Percentiles rank a stretch among this genome's conserved stretches.
These are phyloP conservation scores for Scheffersomyces titani DNA, from an alignment of 1,139 yeast species.

Conservation along the genomic window DNA sequence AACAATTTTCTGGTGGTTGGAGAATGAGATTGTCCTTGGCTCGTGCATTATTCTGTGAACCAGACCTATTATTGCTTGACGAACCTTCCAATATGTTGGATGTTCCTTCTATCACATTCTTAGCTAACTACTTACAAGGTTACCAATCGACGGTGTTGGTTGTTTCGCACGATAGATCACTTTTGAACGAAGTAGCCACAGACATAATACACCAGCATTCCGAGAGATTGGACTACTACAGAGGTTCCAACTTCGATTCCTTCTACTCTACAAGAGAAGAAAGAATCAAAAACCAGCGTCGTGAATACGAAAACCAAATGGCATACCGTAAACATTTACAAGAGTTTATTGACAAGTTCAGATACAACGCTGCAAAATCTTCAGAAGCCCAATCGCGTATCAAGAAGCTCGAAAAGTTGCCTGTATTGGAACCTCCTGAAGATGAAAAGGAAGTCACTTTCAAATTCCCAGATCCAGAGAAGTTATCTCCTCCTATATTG, in stretches of 20 bases:
- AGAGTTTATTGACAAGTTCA: conserved; percentile 89
- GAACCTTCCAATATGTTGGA: conserved; percentile 99
- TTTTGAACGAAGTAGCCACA: conserved; percentile 95
- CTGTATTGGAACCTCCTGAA: conserved; percentile 90
- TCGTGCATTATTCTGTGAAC: conserved; percentile 95
- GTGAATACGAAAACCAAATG: conserved; percentile 97
- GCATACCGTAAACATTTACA: conserved; percentile 93
- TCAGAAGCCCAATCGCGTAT: conserved; percentile 98
- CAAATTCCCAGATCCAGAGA: conserved; percentile 94
- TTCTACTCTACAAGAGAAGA: conserved; percentile 95
- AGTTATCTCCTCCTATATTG: conserved; percentile 88
- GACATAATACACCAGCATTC: conserved; percentile 97
- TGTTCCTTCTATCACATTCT: conserved; percentile 94
- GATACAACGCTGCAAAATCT: conserved; percentile 97
- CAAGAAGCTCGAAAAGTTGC: conserved; percentile 91
- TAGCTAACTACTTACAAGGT: conserved; percentile 84
- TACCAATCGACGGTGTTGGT: conserved; percentile 92
- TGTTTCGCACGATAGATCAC: conserved; percentile 97
- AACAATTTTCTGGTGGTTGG: conserved; percentile 99
- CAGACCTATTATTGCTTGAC: conserved; percentile 88
- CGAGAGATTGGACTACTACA: conserved; percentile 91
- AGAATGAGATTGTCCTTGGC: conserved; percentile 99
- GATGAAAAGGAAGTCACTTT: conserved; percentile 84
- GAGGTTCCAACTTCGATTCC: conserved; percentile 91
- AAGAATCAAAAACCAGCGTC: conserved; percentile 86